phyloP scores from a whole-genome alignment of 768 basidiomycete species.

The Mycena epipterygia region DNA sequence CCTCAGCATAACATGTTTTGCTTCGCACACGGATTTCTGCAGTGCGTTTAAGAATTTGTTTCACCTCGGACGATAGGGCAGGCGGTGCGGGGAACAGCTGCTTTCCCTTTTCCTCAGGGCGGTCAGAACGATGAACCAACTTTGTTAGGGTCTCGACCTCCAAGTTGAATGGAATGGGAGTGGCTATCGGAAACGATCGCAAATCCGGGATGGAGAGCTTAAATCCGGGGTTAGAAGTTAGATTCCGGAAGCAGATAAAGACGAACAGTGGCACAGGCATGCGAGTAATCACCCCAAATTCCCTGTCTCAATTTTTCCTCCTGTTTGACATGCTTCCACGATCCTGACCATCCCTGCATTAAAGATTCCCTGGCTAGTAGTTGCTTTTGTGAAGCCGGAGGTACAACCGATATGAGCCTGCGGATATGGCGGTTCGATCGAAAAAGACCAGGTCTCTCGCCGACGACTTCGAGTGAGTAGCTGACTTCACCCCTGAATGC shows the following conservation, averaged over 20 bases:
- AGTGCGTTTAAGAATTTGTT: neutral
- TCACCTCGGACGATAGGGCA: constrained; percentile 12
- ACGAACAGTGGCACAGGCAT: constrained; percentile 24
- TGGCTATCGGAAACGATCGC: constrained; percentile 25
- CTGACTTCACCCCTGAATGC: neutral
- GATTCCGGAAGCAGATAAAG: neutral
- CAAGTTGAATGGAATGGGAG: constrained; percentile 29
- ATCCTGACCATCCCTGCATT: constrained; percentile 9
- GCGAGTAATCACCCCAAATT: constrained; percentile 22
- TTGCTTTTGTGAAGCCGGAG: neutral
- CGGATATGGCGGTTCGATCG: constrained; percentile 11
- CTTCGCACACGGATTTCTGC: constrained; percentile 16
- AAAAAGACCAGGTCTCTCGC: constrained; percentile 17
- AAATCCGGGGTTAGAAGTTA: neutral
- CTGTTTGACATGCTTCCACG: neutral
- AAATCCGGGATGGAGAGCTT: constrained; percentile 28
- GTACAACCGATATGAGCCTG: constrained; percentile 1
- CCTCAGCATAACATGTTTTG: neutral
- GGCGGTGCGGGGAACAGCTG: constrained; percentile 34
- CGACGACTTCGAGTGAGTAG: constrained; percentile 25
- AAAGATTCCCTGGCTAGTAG: neutral
- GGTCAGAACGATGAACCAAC: constrained; percentile 13
- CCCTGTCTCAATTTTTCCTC: constrained; percentile 9
- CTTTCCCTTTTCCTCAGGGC: constrained; percentile 26
- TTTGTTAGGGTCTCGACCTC: constrained; percentile 29